Percentiles rank a stretch among this genome's conserved stretches.
These are phyloP conservation scores for Boletus bicolor DNA, from an alignment of 768 basidiomycete species.

Conservation along the genomic window DNA sequence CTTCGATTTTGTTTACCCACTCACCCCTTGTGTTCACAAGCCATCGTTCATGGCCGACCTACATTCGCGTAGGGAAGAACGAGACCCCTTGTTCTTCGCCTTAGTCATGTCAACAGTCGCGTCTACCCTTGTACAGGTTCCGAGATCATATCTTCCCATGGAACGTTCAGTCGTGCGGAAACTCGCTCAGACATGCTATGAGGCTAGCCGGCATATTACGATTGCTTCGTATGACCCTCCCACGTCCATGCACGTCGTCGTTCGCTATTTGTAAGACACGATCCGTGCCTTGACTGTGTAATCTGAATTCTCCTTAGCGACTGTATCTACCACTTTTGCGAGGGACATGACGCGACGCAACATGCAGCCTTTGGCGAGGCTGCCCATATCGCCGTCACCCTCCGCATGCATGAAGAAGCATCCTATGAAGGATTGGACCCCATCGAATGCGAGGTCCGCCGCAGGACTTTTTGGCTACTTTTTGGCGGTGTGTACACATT, in stretches of 20 bases:
- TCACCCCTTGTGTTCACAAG: conserved; percentile 89
- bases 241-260: conserved; percentile 78
- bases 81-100: conserved; percentile 87
- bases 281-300: background rate
- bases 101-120: conserved; percentile 88
- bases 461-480: conserved; percentile 84
- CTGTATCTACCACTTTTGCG: conserved; percentile 84
- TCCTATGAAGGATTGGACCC: conserved; percentile 81
- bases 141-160: conserved; percentile 85
- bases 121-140: conserved; percentile 84
- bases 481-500: conserved; percentile 65
- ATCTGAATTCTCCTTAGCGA: conserved; percentile 45
- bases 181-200: conserved; percentile 75
- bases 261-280: conserved; percentile 77
- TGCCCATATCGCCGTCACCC: conserved; percentile 75
- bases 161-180: conserved; percentile 80
- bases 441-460: conserved; percentile 83
- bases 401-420: conserved; percentile 83
- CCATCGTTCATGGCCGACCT: conserved; percentile 92
- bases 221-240: conserved; percentile 82
- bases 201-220: conserved; percentile 79
- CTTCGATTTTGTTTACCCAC: conserved; percentile 91
- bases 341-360: conserved; percentile 82
- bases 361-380: conserved; percentile 88
- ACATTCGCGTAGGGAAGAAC: conserved; percentile 73